A percentile compares a stretch with the other conserved stretches of the same genome.
phyloP scores from a whole-genome alignment of 805 yeast species.

The Yarrowia phangngaensis region DNA sequence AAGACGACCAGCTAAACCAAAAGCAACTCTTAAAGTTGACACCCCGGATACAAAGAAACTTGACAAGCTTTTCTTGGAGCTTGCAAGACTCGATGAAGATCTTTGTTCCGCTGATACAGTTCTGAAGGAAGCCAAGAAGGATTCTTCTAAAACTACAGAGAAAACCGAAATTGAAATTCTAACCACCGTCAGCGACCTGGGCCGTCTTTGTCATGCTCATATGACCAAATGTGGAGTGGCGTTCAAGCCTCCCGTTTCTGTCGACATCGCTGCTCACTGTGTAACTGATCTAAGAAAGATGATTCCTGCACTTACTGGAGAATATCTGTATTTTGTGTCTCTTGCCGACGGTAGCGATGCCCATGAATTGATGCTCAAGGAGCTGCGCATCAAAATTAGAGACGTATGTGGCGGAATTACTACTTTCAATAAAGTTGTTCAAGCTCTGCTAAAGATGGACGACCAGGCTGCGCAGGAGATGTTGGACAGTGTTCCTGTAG shows the following conservation, averaged over 20 bases:
- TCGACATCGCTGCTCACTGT: slow-evolving; percentile 50
- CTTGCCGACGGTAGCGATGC: slow-evolving; percentile 13
- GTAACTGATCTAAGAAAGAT: slow-evolving; percentile 40
- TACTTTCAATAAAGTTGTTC: slow-evolving; percentile 13
- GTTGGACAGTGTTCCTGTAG: slow-evolving; percentile 19
- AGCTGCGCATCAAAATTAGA: slow-evolving; percentile 12
- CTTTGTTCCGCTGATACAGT: slow-evolving; percentile 6
- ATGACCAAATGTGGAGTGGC: slow-evolving; percentile 72
- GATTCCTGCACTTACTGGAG: slow-evolving; percentile 21
- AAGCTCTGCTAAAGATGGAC: slow-evolving; percentile 16
- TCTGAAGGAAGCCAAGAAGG: slow-evolving; percentile 17
- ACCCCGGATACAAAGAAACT: slow-evolving; percentile 15
- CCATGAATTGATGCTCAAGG: slow-evolving; percentile 11
- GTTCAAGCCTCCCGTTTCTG: slow-evolving; percentile 56
- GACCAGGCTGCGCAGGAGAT: slow-evolving; percentile 6
- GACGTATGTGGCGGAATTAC: slow-evolving; percentile 12
- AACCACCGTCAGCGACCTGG: slow-evolving; percentile 56
- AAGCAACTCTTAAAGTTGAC: slow-evolving; percentile 16
- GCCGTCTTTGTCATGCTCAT: slow-evolving; percentile 64
- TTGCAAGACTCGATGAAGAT: slow-evolving; percentile 22
- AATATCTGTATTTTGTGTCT: slow-evolving; percentile 23
- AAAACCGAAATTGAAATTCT: slow-evolving; percentile 41
- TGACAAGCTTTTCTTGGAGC: slow-evolving; percentile 12
- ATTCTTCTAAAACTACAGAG: neutral
- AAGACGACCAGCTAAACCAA: slow-evolving; percentile 17